Evolutionary conservation across 345 rosid species (phyloP), one percentile per base, ranked within the genome.

Genomic region (Aegle marmelos): DNA sequence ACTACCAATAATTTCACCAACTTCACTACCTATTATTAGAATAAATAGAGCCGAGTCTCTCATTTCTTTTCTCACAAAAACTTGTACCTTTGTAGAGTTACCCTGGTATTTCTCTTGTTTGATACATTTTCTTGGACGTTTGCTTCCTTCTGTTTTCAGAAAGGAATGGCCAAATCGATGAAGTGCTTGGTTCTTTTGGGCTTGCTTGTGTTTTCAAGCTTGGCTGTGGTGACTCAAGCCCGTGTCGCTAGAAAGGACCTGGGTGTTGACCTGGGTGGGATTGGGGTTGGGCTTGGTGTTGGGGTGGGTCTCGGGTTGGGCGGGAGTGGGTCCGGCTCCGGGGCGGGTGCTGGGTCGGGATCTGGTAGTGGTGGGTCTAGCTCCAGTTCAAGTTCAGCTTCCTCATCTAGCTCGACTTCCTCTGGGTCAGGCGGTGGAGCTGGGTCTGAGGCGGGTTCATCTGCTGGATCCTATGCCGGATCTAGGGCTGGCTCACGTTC

Each of bases 191-290:
- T 80, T 4, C 72, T 83, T 37, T 70, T 84, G 60, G 86, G 77
- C 14, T 79, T 89, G 70, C 50, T 87, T 50, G 36, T 81, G 48
- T 82, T 74, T 30, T 74, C 84, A 10, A 58, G 80, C 13, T 70
- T 78, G 6, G 82, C 69, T 57, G 62, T 79, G 65, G 81, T 84
- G 69, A 80, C 85, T 65, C 92, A 87, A 75, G 79, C 90, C 87
- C 89, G 95, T 13, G 82, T 83, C 34, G 93, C 92, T 24, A 89
- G 97, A 62, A 88, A 94, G 80, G 94, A 94, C 82, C 83, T 94
- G 33, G 97, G 94, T 7, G 1, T 92, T 60, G 93, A 94, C 87
- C 90, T 91, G 28, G 97, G 95, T 3, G 98, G 98, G 22, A 53
- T 89, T 39, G 95, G 98, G 14, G 76, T 89, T 62, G 97, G 98